Evolutionary conservation across 371 early-diverging fungal species (phyloP), one percentile per base, ranked within the genome.

Genomic region (Actinomucor elegans): DNA sequence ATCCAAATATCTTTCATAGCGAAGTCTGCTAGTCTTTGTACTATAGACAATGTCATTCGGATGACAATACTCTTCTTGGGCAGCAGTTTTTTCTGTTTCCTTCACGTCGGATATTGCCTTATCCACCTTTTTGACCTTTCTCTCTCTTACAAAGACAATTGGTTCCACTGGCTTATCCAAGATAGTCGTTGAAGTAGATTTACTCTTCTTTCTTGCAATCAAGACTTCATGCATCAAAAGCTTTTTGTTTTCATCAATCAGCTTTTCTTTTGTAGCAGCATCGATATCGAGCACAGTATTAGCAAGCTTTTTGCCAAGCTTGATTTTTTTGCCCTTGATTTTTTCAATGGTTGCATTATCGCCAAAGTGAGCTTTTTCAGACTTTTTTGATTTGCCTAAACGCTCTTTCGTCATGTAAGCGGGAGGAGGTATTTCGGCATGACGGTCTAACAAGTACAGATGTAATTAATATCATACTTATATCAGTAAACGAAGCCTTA

Each of bases 11-110:
- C 48, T 54, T 3, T 48, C 52, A 55, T 52, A 73, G 2, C 50
- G 45, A 3, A 37, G 18, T 37, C 56, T 37, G 4, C 55, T 54
- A 12, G 15, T 34, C 17, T 52, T 61, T 1, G n/a, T 27, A 20
- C 54, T 41, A 21, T 54, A 53, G 18, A 53, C 38, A 17, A 33
- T 46, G 35, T 73, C 73, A 49, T 67, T 59, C 0, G 62, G 56
- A 53, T 73, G 73, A 20, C 64, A 49, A 46, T 73, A 73, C 7
- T 37, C 54, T 38, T 29, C 23, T 26, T 41, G 21, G 5, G 9
- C 12, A 6, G 32, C 14, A 15, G 28, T 36, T 2, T 18, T 27
- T n/a, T 42, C 32, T 5, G 6, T 36, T 23, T 40, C 18, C 31
- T 51, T 41, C 20, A 40, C 41, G 36, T 8, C 37, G 1, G 37